These are phyloP conservation scores for Mucor racemosus DNA, from an alignment of 371 early-diverging fungal genomes.

Conservation along the genomic window DNA sequence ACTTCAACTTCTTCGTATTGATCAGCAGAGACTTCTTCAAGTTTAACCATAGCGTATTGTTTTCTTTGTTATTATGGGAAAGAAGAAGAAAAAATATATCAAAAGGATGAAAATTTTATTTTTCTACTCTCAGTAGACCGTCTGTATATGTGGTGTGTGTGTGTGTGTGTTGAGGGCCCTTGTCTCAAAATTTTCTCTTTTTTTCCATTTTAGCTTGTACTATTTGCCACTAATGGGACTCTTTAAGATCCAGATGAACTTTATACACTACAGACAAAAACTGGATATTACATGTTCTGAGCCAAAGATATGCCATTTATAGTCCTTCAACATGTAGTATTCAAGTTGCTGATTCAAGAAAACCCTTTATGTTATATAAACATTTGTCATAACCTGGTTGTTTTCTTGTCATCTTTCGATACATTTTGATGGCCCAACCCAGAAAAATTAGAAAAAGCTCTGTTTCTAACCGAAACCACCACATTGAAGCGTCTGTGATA, in stretches of 20 bases:
- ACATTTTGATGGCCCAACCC: no score
- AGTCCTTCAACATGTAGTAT: no score
- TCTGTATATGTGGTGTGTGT: not conserved
- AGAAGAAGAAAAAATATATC: constrained; percentile 17
- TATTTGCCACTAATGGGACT: not conserved
- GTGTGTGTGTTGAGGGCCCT: constrained; percentile 17
- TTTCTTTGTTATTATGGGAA: constrained; percentile 1
- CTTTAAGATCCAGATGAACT: constrained; percentile 6
- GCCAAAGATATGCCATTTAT: no score
- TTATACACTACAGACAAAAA: not conserved
- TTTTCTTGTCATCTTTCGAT: no score
- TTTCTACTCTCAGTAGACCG: constrained; percentile 1
- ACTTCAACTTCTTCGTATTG: constrained; percentile 50
- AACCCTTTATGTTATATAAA: no score
- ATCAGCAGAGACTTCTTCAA: constrained; percentile 57
- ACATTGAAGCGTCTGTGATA: no score
- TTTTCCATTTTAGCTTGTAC: constrained; percentile 12
- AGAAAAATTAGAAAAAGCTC: no score
- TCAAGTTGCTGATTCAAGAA: no score
- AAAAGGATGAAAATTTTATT: constrained; percentile 7
- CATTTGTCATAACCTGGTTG: no score
- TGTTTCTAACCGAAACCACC: no score
- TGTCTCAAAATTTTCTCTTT: constrained; percentile 16
- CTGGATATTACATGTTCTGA: no score
- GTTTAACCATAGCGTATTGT: constrained; percentile 52